Percentiles rank a stretch among this genome's conserved stretches.
These are phyloP conservation scores for Alternaria incomplexa DNA, from an alignment of 2,329 filamentous ascomycete genomes.

Conservation along the genomic window DNA sequence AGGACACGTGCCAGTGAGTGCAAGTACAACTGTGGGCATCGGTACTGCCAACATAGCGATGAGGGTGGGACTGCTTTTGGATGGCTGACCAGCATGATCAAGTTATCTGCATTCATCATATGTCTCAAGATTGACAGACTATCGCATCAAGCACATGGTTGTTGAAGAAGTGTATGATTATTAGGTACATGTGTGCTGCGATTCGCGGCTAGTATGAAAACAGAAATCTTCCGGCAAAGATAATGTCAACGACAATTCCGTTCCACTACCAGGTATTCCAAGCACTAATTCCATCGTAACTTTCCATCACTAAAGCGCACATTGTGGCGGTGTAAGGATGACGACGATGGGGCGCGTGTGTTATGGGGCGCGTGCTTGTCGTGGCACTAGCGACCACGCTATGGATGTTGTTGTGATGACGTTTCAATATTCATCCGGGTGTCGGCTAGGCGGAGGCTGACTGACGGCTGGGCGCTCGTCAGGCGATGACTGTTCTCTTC, in stretches of 20 bases:
- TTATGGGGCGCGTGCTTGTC: neutral
- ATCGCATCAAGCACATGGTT: neutral
- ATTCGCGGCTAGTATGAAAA: neutral
- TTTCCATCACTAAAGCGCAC: neutral
- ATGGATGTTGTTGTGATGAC: slow-evolving; percentile 7
- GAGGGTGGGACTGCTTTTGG: neutral
- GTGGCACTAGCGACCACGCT: neutral
- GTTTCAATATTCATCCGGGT: neutral
- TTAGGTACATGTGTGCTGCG: neutral
- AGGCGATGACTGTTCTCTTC: slow-evolving; percentile 27
- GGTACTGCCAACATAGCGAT: neutral
- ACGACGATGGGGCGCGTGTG: neutral
- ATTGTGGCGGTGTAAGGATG: neutral
- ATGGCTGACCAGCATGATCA: neutral
- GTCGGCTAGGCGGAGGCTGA: neutral
- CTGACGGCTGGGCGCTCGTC: neutral
- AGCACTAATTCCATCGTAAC: neutral
- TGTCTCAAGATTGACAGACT: neutral
- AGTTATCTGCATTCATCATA: neutral
- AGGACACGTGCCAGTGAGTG: neutral
- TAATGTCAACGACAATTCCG: neutral
- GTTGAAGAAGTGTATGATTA: neutral
- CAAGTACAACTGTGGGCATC: neutral
- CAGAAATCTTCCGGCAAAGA: neutral
- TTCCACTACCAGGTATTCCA: neutral